Evolutionary conservation across 2,329 filamentous ascomycete genomes (phyloP), one percentile per base, ranked within the genome.

Genomic region (Aspergillus melleus): DNA sequence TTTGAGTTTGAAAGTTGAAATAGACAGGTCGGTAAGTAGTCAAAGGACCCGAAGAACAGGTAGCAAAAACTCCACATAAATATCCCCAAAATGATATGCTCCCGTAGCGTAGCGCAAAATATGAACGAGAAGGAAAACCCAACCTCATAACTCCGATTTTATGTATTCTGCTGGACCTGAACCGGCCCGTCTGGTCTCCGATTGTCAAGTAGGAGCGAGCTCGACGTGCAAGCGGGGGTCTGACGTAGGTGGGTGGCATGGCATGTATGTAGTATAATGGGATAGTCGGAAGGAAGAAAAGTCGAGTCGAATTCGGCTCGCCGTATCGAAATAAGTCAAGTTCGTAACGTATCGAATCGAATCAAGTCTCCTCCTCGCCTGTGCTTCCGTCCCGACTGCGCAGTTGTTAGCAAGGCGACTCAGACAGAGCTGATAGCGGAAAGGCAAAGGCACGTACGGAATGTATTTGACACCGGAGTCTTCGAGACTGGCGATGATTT

Each of bases 391-490:
- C 80, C 63, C 80, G 73, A 60, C 77, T 79, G 49, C 32, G 16
- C 36, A 52, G 6, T 11, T 14, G 53, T 68, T 29, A 66, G 63
- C 51, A 60, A 47, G n/a, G 11, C 12, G 10, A n/a, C 20, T 12
- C n/a, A 4, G 36, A 20, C 9, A 54, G 20, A 6, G 24, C n/a
- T 16, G 6, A 44, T 47, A 11, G 16, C 24, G 19, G 44, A 44
- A 44, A n/a, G 16, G 16, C 26, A 29, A 29, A 29, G 26, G 26
- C 26, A 74, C 81, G 66, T 73, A 83, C 80, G 86, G 85, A 49
- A 87, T 81, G 67, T 88, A 88, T 70, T 83, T 84, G 53, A 88
- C 78, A 16, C 86, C 86, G 8, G 84, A 81, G 66, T 82, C 83
- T 73, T 88, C 85, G 32, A 85, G 76, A 39, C 79, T 80, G 42